Evolutionary conservation across 108 stramenopile genomes (phyloP), one percentile per base, ranked within the genome.

Genomic region (Skeletonema menzelii): DNA sequence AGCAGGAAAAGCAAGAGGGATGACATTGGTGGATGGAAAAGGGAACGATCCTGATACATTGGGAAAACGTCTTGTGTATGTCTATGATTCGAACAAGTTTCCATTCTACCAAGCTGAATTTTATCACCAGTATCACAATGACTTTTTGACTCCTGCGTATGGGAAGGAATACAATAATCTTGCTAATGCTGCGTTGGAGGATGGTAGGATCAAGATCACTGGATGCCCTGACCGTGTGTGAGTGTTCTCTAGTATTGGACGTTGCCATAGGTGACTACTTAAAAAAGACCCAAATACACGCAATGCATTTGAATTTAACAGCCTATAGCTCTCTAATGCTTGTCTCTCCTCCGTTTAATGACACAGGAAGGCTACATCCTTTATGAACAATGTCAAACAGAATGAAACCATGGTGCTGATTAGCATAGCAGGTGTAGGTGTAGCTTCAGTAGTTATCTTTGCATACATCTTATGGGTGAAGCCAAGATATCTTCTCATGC

Each of bases 141-240:
- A 90, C 64, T 93, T 93, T 47, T 81, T 87, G 38, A 63, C 73
- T 6, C 82, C 86, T 19, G 62, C 89, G 2, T 94, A 94, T 62
- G 91, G 91, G 38, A 88, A 85, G 56, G 82, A 83, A 56, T 94
- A 94, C 80, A 94, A 94, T 65, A 55, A 82, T 26, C 78, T 94
- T 32, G 91, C 61, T 13, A 60, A 82, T 13, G 57, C 70, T 27
- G 91, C 91, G 2, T 71, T 90, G 6, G 88, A 91, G 8, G 93
- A 90, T 34, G 91, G 91, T 55, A 64, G 91, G 49, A 66, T 94
- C n/a, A 80, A 86, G 56, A 77, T 63, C 15, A 90, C 91, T 7
- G 91, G 91, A 64, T 94, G 93, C 55, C 93, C 93, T 24, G 93
- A 94, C 76, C 86, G 87, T 34, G 76, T 88, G 58, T 91, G 67